These are phyloP conservation scores for Pichia sp. DNA, from an alignment of 1,139 yeast species.

Conservation along the genomic window DNA sequence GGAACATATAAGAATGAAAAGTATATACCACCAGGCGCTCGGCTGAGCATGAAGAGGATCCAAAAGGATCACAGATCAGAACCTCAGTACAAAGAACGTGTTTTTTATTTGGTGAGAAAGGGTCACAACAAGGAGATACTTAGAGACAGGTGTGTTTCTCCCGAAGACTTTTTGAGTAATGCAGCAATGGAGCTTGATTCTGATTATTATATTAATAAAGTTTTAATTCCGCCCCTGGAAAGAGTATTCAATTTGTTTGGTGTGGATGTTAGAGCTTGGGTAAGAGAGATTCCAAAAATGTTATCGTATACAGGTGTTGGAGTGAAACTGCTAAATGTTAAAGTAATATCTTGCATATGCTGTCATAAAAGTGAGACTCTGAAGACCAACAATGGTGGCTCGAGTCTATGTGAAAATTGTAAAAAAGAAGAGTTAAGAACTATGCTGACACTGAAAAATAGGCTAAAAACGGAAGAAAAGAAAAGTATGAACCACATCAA, in stretches of 20 bases:
- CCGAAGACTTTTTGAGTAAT: constrained; percentile 55
- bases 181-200: constrained; percentile 56
- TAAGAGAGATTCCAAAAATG: constrained; percentile 58
- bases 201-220: constrained; percentile 79
- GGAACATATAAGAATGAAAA: constrained; percentile 75
- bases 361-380: constrained; percentile 9
- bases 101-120: constrained; percentile 75
- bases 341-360: constrained; percentile 7
- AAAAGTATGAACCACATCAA: constrained; percentile 18
- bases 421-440: constrained; percentile 30
- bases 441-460: constrained; percentile 32
- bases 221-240: constrained; percentile 84
- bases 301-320: constrained; percentile 18
- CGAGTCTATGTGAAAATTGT: constrained; percentile 36
- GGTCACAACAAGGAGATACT: constrained; percentile 64
- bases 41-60: constrained; percentile 60
- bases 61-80: constrained; percentile 65
- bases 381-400: not conserved
- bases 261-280: constrained; percentile 76
- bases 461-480: constrained; percentile 22
- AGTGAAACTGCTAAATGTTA: constrained; percentile 5
- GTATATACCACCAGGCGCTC: constrained; percentile 87
- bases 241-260: constrained; percentile 80
- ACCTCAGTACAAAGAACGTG: constrained; percentile 86
- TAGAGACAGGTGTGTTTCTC: constrained; percentile 75